Percentiles rank a stretch among this genome's conserved stretches.
These are phyloP conservation scores for Tuber magnatum DNA, from an alignment of 495 filamentous ascomycete genomes.

Conservation along the genomic window DNA sequence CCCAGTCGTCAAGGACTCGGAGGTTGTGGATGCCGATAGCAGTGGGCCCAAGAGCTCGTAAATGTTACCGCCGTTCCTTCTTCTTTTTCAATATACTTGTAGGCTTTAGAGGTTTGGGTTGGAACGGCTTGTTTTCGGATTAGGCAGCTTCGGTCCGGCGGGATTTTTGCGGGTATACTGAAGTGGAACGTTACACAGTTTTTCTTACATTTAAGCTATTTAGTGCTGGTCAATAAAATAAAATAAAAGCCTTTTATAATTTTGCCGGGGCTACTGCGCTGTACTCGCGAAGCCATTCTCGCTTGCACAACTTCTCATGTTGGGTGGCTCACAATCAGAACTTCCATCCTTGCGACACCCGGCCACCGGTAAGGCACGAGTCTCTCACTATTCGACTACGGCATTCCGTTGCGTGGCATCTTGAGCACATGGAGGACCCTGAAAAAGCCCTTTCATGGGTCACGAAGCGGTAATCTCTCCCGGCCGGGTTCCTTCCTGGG, in stretches of 20 bases:
- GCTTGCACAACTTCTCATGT: background rate
- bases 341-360: background rate
- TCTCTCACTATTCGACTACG: background rate
- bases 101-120: slow-evolving; percentile 4
- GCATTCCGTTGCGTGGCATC: background rate
- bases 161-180: slow-evolving; percentile 3
- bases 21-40: slow-evolving; percentile 38
- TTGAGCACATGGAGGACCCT: background rate
- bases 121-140: slow-evolving; percentile 2
- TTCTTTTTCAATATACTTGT: slow-evolving; percentile 2
- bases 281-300: background rate
- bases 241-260: background rate
- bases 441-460: background rate
- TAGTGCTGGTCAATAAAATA: background rate
- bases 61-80: background rate
- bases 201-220: background rate
- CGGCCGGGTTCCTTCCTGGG: background rate
- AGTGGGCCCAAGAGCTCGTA: background rate
- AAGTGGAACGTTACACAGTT: background rate
- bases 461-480: background rate
- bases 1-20: slow-evolving; percentile 48
- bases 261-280: background rate
- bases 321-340: background rate
- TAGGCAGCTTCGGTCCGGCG: slow-evolving; percentile 3
- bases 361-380: background rate